Evolutionary conservation across 164 flowering plant species (phyloP), one percentile per base, ranked within the genome.

Genomic region (Annona squamosa): DNA sequence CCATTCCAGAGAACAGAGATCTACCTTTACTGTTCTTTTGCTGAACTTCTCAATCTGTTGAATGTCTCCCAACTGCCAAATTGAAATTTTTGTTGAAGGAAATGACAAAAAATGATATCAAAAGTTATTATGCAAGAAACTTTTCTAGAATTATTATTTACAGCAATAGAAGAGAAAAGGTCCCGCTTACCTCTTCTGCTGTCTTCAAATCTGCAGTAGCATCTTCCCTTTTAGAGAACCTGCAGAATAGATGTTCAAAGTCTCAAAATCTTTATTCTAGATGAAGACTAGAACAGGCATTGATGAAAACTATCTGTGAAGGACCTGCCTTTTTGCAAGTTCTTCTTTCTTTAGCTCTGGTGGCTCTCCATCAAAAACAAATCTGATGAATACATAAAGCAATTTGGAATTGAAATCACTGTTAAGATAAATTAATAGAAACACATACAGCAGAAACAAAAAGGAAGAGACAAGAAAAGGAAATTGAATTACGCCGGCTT

Each of bases 41-140:
- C 99, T 93, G 78, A 82, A 96, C 79, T 93, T 92, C 81, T 96
- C 99, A 74, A 92, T 96, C 72, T 87, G 93, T 78, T 91, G 97
- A 81, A 86, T 86, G 71, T 87, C 89, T n/a, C 97, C 98, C 74
- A 79, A 70, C 98, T 96, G 86, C 81, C 84, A 70, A 7, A 41
- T 70, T 18, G 59, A 77, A 4, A 61, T 17, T 9, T 16, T 52
- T 12, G 59, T 66, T 66, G 3, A 10, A 44, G 43, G 9, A 65
- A 65, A 65, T 41, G 45, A 63, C 3, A 9, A 3, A 67, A 46
- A 72, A 48, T 26, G 59, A 43, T 26, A 46, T 56, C 75, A 26
- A 66, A 13, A 71, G 4, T 48, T 42, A 74, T 3, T 16, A 48
- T 44, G 6, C 42, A 41, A 66, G 45, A 43, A 5, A 19, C 68